These are phyloP conservation scores for Hamigera avellanea DNA, from an alignment of 495 filamentous ascomycete genomes.

Conservation along the genomic window DNA sequence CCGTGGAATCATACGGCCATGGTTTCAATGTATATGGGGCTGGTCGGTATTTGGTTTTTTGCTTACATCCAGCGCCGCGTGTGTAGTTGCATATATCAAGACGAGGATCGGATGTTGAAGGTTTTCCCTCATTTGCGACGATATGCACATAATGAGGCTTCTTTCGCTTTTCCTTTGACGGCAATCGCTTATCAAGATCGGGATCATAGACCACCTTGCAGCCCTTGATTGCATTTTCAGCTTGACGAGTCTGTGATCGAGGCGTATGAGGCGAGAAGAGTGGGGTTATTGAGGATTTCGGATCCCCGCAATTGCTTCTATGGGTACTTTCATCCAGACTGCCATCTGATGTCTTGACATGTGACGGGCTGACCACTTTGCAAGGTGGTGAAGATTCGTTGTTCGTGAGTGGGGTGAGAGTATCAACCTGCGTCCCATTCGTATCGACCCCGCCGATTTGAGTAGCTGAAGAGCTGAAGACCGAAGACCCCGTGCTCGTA, in stretches of 20 bases:
- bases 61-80: constrained; percentile 46
- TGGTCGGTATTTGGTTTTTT: constrained; percentile 59
- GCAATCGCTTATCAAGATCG: constrained; percentile 48
- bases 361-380: constrained; percentile 42
- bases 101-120: constrained; percentile 66
- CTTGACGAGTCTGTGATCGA: constrained; percentile 49
- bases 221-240: constrained; percentile 51
- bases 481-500: constrained; percentile 48
- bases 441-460: constrained; percentile 29
- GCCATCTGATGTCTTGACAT: constrained; percentile 23
- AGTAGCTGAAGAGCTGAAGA: constrained; percentile 39
- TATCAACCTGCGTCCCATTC: constrained; percentile 39
- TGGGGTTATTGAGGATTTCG: constrained; percentile 32
- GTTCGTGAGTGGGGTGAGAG: constrained; percentile 66
- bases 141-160: constrained; percentile 66
- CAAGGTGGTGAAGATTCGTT: constrained; percentile 61
- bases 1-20: constrained; percentile 65
- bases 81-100: constrained; percentile 51
- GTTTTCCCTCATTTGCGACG: constrained; percentile 49
- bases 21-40: constrained; percentile 68
- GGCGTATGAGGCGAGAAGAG: constrained; percentile 37
- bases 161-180: constrained; percentile 52
- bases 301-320: constrained; percentile 6
- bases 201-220: constrained; percentile 66
- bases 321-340: constrained; percentile 5